Evolutionary conservation across 352 stramenopile species (phyloP).

Genomic region (Phytopythium vexans): DNA sequence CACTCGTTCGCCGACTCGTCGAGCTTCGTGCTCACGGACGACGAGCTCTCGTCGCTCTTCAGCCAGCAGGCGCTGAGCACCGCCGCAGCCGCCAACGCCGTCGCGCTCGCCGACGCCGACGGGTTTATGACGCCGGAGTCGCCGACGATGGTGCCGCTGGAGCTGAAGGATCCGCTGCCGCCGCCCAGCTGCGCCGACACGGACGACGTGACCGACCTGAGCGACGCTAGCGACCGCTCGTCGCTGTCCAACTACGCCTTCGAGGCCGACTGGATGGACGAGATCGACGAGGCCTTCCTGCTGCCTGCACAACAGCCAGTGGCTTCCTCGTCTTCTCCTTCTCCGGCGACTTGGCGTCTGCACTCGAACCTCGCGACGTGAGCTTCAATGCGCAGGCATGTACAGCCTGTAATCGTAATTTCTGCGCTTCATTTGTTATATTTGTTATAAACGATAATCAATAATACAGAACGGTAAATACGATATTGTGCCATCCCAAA

Average conservation of each 20-base stretch:
- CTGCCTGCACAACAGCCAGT: slow-evolving; percentile 2
- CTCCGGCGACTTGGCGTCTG: too few relatives aligned
- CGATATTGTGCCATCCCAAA: neutral
- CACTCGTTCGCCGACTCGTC: slow-evolving; percentile 66
- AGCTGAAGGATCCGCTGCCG: slow-evolving; percentile 39
- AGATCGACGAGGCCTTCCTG: slow-evolving; percentile 19
- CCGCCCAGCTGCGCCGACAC: slow-evolving; percentile 7
- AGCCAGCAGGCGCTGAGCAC: slow-evolving; percentile 9
- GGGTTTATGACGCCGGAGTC: slow-evolving; percentile 40
- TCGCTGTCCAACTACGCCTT: slow-evolving; percentile 74
- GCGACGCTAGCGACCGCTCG: slow-evolving; percentile 20
- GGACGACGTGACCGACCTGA: slow-evolving; percentile 15
- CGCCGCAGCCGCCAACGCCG: neutral
- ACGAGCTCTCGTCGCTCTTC: slow-evolving; percentile 48
- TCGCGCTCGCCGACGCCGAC: neutral
- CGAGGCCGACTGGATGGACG: slow-evolving; percentile 69
- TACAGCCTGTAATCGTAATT: too few relatives aligned
- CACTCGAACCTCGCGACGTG: too few relatives aligned
- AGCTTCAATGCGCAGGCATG: too few relatives aligned
- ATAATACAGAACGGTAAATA: neutral
- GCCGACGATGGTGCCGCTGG: slow-evolving; percentile 35
- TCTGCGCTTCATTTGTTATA: too few relatives aligned
- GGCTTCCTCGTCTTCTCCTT: slow-evolving; percentile 1
- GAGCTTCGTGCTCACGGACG: slow-evolving; percentile 68
- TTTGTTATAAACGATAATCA: too few relatives aligned